Base-by-base conservation (phyloP, 2,329 filamentous ascomycete genomes). In the Apiospora marii region DNA sequence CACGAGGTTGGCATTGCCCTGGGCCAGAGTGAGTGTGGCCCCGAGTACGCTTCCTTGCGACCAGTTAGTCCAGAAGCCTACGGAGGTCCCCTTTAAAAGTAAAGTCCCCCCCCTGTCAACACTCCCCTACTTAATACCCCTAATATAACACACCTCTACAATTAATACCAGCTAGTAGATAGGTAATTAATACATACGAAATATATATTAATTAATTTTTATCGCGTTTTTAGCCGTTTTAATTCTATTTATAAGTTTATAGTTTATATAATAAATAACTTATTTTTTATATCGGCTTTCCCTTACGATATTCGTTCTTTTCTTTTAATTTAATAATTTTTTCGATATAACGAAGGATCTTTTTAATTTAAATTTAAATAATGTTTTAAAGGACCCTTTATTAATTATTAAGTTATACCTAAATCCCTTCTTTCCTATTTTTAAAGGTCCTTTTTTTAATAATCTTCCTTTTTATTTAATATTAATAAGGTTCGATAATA, bases 21-120 rank as follows among this genome's bases (percentile, higher is more conserved):
- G 74, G 0, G 71, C 76, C 0, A 83, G 73, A 0, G 82, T 83
- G 19, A 82, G 71, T 0, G 81, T 83, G 4, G 77, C 53, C 1
- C 82, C 81, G 2, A 75, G 51, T 6, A 82, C 72, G 5, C 72
- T 70, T 46, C 44, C 44, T 46, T 46, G 44, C 44, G 44, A 46
- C 44, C 44, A 46, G 14, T 46, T 46, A 5, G 44, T 46, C 44
- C 44, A 46, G 14, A 46, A 46, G 13, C 44, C 44, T 2, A n/a
- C 10, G 37, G 37, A 37, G 37, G 37, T 37, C 37, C 37, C 37
- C 37, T 37, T 37, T 37, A 37, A 37, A 37, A 37, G 7, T 7
- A 37, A 37, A 10, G 37, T 6, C 37, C 37, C 5, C 37, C 37
- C 37, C 37, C 37, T 37, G 7, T 10, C 4, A 37, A 6, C 37